These are phyloP conservation scores for Neurospora sp. DNA, from an alignment of 2,329 filamentous ascomycete genomes.

Conservation along the genomic window DNA sequence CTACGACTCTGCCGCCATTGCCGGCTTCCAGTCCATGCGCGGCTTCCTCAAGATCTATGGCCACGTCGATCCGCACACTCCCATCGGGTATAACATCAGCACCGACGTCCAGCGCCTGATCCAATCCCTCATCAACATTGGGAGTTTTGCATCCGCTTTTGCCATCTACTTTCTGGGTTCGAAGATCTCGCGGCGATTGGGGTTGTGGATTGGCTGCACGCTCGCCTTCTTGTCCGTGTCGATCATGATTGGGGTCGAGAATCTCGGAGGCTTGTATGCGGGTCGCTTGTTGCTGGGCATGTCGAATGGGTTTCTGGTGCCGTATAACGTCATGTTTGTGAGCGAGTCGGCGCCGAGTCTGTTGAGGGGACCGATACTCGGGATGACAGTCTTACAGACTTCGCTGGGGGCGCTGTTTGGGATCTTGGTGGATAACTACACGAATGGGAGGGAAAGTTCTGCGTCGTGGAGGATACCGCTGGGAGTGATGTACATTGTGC, in stretches of 20 bases:
- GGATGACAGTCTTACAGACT: conserved; percentile 16
- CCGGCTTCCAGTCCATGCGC: conserved; percentile 29
- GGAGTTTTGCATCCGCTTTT: conserved; percentile 24
- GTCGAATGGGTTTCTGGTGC: conserved; percentile 43
- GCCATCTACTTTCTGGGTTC: conserved; percentile 21
- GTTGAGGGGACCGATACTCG: conserved; percentile 14
- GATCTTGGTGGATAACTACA: conserved; percentile 14
- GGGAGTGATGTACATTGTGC: conserved; percentile 12
- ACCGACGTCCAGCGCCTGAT: conserved; percentile 27
- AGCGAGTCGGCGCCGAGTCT: conserved; percentile 16
- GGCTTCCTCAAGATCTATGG: conserved; percentile 24
- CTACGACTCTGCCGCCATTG: conserved; percentile 30
- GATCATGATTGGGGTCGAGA: conserved; percentile 40
- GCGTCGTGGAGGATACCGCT: conserved; percentile 12
- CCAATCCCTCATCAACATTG: conserved; percentile 26
- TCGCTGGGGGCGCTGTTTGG: conserved; percentile 14
- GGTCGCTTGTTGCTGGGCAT: conserved; percentile 42
- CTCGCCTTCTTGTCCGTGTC: conserved; percentile 36
- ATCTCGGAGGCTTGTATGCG: conserved; percentile 38
- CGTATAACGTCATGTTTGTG: conserved; percentile 23
- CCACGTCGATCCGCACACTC: conserved; percentile 17
- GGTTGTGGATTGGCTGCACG: conserved; percentile 35
- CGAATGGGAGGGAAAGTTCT: conserved; percentile 1
- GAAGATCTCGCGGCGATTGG: conserved; percentile 31
- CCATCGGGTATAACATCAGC: conserved; percentile 18